Percentiles rank a stretch among this genome's conserved stretches.
These are phyloP conservation scores for Metrosideros polymorpha DNA, from an alignment of 441 rosid genomes.

Conservation along the genomic window DNA sequence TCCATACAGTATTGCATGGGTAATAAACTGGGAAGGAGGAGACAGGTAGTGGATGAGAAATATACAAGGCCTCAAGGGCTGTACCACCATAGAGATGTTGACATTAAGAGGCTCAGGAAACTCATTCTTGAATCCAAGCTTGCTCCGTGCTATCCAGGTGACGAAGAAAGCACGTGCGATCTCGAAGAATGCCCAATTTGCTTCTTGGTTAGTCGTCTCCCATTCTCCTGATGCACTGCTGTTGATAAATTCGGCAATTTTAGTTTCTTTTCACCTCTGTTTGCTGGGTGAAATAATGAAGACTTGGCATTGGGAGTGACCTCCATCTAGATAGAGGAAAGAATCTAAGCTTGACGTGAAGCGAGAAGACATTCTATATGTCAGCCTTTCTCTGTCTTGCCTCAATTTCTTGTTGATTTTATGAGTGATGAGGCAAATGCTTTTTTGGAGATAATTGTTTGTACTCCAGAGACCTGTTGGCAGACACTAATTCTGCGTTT, in stretches of 20 bases:
- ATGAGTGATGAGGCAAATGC: background rate
- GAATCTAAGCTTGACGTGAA: background rate
- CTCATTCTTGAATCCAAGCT: conserved; percentile 94
- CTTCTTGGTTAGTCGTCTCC: conserved; percentile 63
- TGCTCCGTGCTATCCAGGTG: conserved; percentile 97
- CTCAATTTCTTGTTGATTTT: background rate
- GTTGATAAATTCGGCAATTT: background rate
- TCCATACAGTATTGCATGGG: conserved; percentile 50
- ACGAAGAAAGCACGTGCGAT: conserved; percentile 62
- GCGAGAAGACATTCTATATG: background rate
- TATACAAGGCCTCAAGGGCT: conserved; percentile 91
- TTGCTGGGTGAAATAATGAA: background rate
- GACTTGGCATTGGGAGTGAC: background rate
- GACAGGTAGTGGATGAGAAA: conserved; percentile 86
- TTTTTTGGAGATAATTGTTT: background rate
- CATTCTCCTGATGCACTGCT: background rate
- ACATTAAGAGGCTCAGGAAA: conserved; percentile 87
- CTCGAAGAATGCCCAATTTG: conserved; percentile 98
- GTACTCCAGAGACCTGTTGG: background rate
- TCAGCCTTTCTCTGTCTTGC: background rate
- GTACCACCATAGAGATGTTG: conserved; percentile 82
- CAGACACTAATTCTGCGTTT: background rate
- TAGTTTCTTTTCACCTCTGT: background rate
- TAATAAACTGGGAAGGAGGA: conserved; percentile 86
- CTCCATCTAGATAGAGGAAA: background rate